These are phyloP conservation scores for Lentinula guzmanii DNA, from an alignment of 768 basidiomycete genomes.

Conservation along the genomic window DNA sequence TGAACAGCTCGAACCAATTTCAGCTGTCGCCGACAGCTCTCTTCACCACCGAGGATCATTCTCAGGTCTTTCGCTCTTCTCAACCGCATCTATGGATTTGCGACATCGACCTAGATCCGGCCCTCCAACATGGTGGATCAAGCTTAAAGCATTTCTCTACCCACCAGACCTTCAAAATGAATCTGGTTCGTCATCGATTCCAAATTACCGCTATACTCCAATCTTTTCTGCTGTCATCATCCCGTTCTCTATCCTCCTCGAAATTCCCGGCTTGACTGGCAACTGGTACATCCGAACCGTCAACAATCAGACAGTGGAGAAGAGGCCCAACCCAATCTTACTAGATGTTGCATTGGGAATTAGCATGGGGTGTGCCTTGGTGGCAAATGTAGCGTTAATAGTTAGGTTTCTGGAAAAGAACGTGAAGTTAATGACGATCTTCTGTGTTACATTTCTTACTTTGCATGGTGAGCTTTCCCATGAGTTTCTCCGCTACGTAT, in stretches of 20 bases:
- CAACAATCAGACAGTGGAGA: slow-evolving; percentile 37
- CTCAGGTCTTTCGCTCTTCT: neutral
- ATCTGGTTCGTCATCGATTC: slow-evolving; percentile 30
- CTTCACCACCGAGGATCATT: neutral
- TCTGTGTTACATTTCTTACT: slow-evolving; percentile 59
- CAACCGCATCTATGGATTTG: neutral
- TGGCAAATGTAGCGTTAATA: slow-evolving; percentile 66
- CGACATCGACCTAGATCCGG: neutral
- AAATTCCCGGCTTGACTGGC: slow-evolving; percentile 75
- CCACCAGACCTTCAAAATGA: slow-evolving; percentile 16
- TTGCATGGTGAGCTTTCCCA: slow-evolving; percentile 51
- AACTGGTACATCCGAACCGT: slow-evolving; percentile 65
- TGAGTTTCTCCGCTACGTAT: neutral
- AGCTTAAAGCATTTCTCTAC: slow-evolving; percentile 6
- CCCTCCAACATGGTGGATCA: slow-evolving; percentile 5
- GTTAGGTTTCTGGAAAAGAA: slow-evolving; percentile 66
- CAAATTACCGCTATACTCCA: slow-evolving; percentile 58
- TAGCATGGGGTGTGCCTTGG: slow-evolving; percentile 61
- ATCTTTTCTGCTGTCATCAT: slow-evolving; percentile 64
- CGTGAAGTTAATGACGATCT: slow-evolving; percentile 55
- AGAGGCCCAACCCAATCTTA: slow-evolving; percentile 45
- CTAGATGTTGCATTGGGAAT: slow-evolving; percentile 57
- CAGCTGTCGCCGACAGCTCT: neutral
- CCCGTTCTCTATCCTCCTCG: slow-evolving; percentile 76
- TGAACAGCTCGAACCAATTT: neutral